Conservation (phyloP, 805 yeast genomes). For the Geotrichum ghanense region DNA sequence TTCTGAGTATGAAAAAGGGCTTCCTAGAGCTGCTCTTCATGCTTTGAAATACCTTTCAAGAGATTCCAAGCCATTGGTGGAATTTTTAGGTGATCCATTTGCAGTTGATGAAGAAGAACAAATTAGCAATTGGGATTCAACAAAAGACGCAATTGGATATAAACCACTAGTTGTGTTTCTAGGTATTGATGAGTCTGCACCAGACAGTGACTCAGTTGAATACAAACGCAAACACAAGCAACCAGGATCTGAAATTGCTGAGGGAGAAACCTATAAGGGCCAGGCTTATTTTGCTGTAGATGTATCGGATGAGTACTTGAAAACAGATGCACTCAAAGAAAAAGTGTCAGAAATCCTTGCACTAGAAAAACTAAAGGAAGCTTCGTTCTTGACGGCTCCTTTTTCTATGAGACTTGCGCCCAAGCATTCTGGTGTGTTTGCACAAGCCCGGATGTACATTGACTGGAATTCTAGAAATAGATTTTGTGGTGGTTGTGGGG, state of each 20-base stretch:
- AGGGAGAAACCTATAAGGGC: conserved; percentile 22
- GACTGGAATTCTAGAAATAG: conserved; percentile 73
- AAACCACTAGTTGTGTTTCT: conserved; percentile 31
- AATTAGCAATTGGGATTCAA: conserved; percentile 26
- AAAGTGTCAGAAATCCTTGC: conserved; percentile 14
- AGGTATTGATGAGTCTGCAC: conserved; percentile 34
- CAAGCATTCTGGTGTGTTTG: conserved; percentile 52
- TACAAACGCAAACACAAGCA: conserved; percentile 16
- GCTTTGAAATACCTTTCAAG: conserved; percentile 14
- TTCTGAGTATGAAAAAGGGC: not conserved
- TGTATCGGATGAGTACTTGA: conserved; percentile 13
- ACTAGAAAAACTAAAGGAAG: conserved; percentile 7
- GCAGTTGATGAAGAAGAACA: conserved; percentile 16
- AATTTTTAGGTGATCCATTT: conserved; percentile 26
- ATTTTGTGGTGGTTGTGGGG: conserved; percentile 84
- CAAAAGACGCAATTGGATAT: conserved; percentile 23
- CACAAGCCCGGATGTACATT: conserved; percentile 73
- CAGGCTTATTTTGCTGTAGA: conserved; percentile 31
- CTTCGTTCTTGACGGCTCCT: conserved; percentile 25
- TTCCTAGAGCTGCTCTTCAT: not conserved
- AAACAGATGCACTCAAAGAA: conserved; percentile 12
- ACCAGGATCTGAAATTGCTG: conserved; percentile 12
- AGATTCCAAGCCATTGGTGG: conserved; percentile 19
- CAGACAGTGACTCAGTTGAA: conserved; percentile 11
- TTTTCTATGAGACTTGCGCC: conserved; percentile 20